phyloP scores from a whole-genome alignment of 2,329 filamentous ascomycete species.

The Fusarium tjaetaba region DNA sequence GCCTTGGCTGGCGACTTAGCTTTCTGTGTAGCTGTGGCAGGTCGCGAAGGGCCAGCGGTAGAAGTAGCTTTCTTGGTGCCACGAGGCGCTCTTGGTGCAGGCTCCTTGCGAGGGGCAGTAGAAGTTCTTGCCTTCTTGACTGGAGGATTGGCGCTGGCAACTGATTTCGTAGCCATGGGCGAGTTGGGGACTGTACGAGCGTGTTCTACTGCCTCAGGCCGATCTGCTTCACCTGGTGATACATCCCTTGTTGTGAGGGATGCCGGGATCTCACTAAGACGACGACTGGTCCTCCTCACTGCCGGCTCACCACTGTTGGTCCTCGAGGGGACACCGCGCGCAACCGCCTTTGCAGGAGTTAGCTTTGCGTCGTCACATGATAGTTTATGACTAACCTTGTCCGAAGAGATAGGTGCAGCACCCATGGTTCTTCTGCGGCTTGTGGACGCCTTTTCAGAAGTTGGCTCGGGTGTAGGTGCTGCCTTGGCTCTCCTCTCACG shows the following conservation, averaged over 20 bases:
- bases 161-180: conserved; percentile 53
- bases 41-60: conserved; percentile 24
- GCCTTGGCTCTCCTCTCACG: conserved; percentile 74
- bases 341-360: conserved; percentile 45
- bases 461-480: conserved; percentile 61
- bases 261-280: conserved; percentile 61
- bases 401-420: conserved; percentile 43
- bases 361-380: background rate
- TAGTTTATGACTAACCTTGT: conserved; percentile 43
- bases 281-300: conserved; percentile 53
- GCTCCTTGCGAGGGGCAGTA: conserved; percentile 56
- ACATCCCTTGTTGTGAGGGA: conserved; percentile 39
- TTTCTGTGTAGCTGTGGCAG: conserved; percentile 18
- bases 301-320: conserved; percentile 36
- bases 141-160: conserved; percentile 54
- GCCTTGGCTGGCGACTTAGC: conserved; percentile 23
- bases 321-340: conserved; percentile 47
- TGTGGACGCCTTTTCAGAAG: conserved; percentile 43
- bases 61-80: conserved; percentile 50
- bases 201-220: conserved; percentile 36
- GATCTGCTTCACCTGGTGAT: conserved; percentile 11
- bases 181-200: conserved; percentile 49
- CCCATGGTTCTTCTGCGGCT: conserved; percentile 71
- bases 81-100: conserved; percentile 46
- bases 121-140: conserved; percentile 70